Percentiles rank a stretch among this genome's conserved stretches.
phyloP scores from a whole-genome alignment of 2,329 filamentous ascomycete species.

The Pseudocercospora fuligena region DNA sequence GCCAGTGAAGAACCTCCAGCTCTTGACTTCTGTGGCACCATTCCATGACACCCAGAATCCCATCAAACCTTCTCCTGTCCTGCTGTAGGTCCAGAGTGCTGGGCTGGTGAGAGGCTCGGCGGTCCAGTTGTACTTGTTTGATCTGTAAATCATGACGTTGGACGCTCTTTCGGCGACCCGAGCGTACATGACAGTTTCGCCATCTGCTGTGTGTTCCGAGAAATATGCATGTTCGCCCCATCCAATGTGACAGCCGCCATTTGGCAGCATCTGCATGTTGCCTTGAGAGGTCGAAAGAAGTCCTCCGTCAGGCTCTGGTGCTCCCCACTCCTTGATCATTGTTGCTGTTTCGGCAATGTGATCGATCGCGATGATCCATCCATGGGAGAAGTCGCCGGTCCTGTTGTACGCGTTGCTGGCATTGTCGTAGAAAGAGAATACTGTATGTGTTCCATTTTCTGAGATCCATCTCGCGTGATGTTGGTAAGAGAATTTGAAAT shows the following conservation, averaged over 20 bases:
- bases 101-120: slow-evolving; percentile 52
- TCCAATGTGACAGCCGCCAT: slow-evolving; percentile 60
- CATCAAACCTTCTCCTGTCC: slow-evolving; percentile 37
- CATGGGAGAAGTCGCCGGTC: slow-evolving; percentile 47
- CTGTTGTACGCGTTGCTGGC: slow-evolving; percentile 54
- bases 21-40: slow-evolving; percentile 54
- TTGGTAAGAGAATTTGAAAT: slow-evolving; percentile 57
- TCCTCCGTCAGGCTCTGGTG: slow-evolving; percentile 51
- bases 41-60: slow-evolving; percentile 61
- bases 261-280: slow-evolving; percentile 59
- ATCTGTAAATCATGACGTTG: slow-evolving; percentile 59
- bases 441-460: slow-evolving; percentile 53
- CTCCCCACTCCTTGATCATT: slow-evolving; percentile 54
- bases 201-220: slow-evolving; percentile 54
- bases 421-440: slow-evolving; percentile 62
- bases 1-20: slow-evolving; percentile 57
- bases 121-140: slow-evolving; percentile 60
- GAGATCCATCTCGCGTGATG: slow-evolving; percentile 57
- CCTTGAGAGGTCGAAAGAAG: slow-evolving; percentile 58
- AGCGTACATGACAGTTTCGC: slow-evolving; percentile 58
- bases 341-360: slow-evolving; percentile 50
- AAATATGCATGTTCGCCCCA: slow-evolving; percentile 57
- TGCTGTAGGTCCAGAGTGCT: slow-evolving; percentile 44
- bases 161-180: slow-evolving; percentile 50
- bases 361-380: slow-evolving; percentile 54